Conservation (phyloP, 805 yeast genomes). For the Starmerella scarabaei region DNA sequence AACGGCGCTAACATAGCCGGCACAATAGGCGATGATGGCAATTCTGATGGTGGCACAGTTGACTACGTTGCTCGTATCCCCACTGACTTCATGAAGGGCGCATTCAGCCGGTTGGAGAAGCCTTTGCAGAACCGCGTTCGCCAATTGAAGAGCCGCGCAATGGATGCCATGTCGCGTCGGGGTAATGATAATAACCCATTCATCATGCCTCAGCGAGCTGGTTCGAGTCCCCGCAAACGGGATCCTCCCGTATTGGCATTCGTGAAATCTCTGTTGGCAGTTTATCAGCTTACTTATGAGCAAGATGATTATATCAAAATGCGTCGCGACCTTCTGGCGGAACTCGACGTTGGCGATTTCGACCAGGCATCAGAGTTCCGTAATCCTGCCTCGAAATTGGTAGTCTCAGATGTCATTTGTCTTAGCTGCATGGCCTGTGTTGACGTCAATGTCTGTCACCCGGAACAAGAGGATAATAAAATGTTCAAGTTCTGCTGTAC, state of each 20-base stretch:
- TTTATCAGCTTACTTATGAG: constrained; percentile 54
- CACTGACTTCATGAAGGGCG: constrained; percentile 24
- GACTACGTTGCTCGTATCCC: constrained; percentile 4
- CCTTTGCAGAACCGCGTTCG: constrained; percentile 56
- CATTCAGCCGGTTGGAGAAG: constrained; percentile 38
- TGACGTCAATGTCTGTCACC: constrained; percentile 70
- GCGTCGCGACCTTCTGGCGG: constrained; percentile 56
- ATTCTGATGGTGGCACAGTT: constrained; percentile 2
- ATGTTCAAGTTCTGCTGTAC: constrained; percentile 40
- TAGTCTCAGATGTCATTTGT: constrained; percentile 59
- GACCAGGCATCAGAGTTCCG: constrained; percentile 56
- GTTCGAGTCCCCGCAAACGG: constrained; percentile 41
- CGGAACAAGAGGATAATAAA: constrained; percentile 20
- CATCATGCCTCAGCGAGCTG: constrained; percentile 64
- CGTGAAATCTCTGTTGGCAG: constrained; percentile 61
- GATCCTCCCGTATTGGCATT: constrained; percentile 65
- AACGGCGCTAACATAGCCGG: not conserved
- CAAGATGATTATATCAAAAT: constrained; percentile 61
- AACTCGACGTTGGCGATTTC: constrained; percentile 77
- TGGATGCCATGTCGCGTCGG: constrained; percentile 54
- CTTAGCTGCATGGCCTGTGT: constrained; percentile 60
- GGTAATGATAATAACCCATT: constrained; percentile 47
- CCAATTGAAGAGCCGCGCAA: constrained; percentile 54
- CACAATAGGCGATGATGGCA: constrained; percentile 26
- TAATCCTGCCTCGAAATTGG: constrained; percentile 62